Evolutionary conservation across 164 flowering plant species (phyloP).

Genomic region (Protea cynaroides): DNA sequence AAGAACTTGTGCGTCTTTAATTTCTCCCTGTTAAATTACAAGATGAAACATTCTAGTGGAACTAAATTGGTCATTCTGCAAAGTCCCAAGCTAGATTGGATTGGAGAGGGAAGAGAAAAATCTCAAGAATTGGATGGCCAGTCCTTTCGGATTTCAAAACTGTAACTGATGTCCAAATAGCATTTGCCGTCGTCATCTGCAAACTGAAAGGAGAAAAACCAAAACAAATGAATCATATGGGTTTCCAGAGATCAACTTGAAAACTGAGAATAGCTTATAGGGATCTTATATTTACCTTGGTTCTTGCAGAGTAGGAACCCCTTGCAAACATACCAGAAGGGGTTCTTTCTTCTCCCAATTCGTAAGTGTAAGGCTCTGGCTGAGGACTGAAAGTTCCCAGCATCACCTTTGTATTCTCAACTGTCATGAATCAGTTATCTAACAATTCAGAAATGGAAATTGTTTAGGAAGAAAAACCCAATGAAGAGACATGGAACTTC

Average conservation of each 20-base stretch:
- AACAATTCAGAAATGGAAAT: neutral
- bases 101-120: neutral
- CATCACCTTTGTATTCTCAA: constrained; percentile 42
- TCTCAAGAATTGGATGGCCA: constrained; percentile 26
- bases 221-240: neutral
- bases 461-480: neutral
- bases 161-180: constrained; percentile 47
- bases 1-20: neutral
- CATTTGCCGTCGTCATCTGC: constrained; percentile 50
- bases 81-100: neutral
- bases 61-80: neutral
- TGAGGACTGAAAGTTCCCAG: constrained; percentile 55
- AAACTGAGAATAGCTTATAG: neutral
- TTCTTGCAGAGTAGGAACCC: constrained; percentile 43
- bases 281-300: constrained; percentile 30
- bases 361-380: constrained; percentile 37
- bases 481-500: neutral
- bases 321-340: constrained; percentile 53
- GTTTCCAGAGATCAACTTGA: neutral
- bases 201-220: constrained; percentile 25
- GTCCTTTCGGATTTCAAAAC: constrained; percentile 49
- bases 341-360: constrained; percentile 41
- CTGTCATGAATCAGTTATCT: constrained; percentile 21
- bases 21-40: neutral
- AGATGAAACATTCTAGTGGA: neutral